Base-by-base conservation (phyloP, 208 protist genomes). In the Crithidia brevicula region DNA sequence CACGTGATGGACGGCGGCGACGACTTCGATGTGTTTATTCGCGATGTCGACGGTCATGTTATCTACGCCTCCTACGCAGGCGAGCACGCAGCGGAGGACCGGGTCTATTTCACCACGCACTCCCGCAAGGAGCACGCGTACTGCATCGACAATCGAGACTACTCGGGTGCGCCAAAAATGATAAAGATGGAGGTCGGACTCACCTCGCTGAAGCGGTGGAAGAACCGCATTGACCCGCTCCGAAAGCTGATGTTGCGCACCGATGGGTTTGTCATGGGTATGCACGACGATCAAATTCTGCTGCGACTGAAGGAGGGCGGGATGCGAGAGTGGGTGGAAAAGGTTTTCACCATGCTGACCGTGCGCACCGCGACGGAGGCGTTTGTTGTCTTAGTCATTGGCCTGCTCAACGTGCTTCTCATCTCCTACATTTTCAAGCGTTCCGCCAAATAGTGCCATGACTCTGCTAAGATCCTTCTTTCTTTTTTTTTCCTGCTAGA, bases 211-310 rank as follows among this genome's bases (percentile, higher is more conserved):
- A 88, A 91, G 59, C 77, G 85, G 3, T 93, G 85, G 85, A 92
- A 90, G 77, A 66, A 67, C 60, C 72, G 81, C 40, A 86, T 95
- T 56, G 89, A 95, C 57, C 86, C 89, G 2, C 83, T 95, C 15
- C 78, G 62, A 31, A 85, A 79, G 52, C 49, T 82, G 18, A 92
- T 95, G 89, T 53, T 68, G 23, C 45, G 57, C n/a, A 79, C 85
- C 8, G 86, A 94, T n/a, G 79, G 85, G 40, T 81, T 80, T 28
- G 85, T 95, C 50, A 67, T 93, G 30, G 90, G 83, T 4, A 66
- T 94, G 72, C 73, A 86, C 47, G 78, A 92, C 6, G 93, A 97
- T 47, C 89, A 96, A 63, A 88, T 93, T 31, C 53, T 92, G 28
- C 69, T 93, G 38, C 76, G 88, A 0, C 47, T 91, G 22, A 86